phyloP scores from a whole-genome alignment of 2,329 filamentous ascomycete species.

The Scedosporium aurantiacum region DNA sequence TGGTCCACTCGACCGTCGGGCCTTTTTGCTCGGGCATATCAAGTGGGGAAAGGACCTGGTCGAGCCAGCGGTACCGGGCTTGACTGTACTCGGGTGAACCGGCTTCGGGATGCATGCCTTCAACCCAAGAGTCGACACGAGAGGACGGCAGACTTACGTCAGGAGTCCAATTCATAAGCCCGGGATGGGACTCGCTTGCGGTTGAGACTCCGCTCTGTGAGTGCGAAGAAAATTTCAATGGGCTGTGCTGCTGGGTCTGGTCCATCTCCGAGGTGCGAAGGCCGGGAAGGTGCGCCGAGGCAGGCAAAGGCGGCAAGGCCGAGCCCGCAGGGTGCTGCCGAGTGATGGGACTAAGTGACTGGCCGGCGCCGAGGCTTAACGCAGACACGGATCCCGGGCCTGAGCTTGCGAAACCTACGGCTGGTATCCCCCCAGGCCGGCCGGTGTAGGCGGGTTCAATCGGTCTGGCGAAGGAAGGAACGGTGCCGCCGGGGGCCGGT shows the following conservation, averaged over 20 bases:
- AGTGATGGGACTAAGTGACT: background rate
- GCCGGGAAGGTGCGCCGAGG: background rate
- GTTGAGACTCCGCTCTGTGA: constrained; percentile 30
- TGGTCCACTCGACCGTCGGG: constrained; percentile 44
- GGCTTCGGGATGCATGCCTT: constrained; percentile 25
- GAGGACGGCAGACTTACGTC: constrained; percentile 30
- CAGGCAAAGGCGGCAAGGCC: background rate
- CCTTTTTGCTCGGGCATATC: constrained; percentile 31
- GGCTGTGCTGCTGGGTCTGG: constrained; percentile 27
- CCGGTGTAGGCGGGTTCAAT: constrained; percentile 10
- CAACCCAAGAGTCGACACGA: constrained; percentile 39
- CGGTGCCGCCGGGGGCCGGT: constrained; percentile 16
- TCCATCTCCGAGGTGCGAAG: constrained; percentile 1
- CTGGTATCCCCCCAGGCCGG: constrained; percentile 10
- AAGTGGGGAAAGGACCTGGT: constrained; percentile 37
- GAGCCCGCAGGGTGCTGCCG: background rate
- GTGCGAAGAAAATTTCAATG: constrained; percentile 35
- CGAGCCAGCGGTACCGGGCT: constrained; percentile 26
- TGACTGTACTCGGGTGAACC: constrained; percentile 19
- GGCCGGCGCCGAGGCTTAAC: constrained; percentile 17
- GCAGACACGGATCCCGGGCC: constrained; percentile 18
- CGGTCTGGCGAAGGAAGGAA: constrained; percentile 17
- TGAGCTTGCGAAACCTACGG: constrained; percentile 19
- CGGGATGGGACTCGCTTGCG: constrained; percentile 34
- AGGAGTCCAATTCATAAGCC: constrained; percentile 33